Conservation (phyloP, 2,329 filamentous ascomycete genomes). For the Colletotrichum cuscutae region DNA sequence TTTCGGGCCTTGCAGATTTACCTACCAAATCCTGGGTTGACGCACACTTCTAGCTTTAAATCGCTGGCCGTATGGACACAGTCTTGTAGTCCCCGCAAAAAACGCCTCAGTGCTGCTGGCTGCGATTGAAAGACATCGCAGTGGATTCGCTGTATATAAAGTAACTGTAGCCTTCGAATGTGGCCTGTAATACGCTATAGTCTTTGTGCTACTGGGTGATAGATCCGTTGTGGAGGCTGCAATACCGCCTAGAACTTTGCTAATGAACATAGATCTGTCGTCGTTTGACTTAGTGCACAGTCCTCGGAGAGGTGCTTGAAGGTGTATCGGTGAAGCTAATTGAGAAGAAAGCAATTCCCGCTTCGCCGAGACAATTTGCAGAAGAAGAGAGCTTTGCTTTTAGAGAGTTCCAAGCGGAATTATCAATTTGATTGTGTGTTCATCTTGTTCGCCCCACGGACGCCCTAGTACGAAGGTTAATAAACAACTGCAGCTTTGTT, state of each 20-base stretch:
- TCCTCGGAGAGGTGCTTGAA: neutral
- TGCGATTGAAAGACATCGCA: no score
- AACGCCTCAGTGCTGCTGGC: no score
- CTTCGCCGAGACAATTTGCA: neutral
- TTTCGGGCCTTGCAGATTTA: neutral
- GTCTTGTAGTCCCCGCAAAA: no score
- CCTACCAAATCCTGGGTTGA: neutral
- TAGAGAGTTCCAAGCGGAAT: neutral
- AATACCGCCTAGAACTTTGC: no score
- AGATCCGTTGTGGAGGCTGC: no score
- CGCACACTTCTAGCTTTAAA: neutral
- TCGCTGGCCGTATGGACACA: no score
- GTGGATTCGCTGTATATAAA: no score
- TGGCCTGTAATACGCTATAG: no score
- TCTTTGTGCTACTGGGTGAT: no score
- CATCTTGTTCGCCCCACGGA: neutral
- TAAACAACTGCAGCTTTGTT: neutral
- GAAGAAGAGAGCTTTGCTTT: neutral
- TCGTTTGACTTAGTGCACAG: neutral
- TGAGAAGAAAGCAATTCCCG: neutral
- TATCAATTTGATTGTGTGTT: neutral
- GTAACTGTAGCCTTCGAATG: no score
- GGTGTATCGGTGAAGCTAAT: neutral
- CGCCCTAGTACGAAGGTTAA: neutral
- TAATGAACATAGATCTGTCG: neutral